phyloP scores from a whole-genome alignment of 2,329 filamentous ascomycete species.

The Exophiala dermatitidis region DNA sequence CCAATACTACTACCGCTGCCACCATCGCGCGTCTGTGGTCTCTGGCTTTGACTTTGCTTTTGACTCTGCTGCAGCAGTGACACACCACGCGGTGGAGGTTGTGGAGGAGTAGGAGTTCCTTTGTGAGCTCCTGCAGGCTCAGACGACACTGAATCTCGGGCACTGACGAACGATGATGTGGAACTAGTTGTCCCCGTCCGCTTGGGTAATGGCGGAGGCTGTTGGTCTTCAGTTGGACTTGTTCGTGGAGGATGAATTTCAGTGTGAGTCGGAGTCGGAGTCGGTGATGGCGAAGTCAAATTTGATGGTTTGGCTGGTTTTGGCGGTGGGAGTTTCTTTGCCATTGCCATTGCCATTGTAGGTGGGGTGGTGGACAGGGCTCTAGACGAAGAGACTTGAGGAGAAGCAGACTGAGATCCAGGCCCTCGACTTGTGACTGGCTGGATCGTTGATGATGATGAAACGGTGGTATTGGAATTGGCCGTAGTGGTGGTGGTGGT shows the following conservation, averaged over 20 bases:
- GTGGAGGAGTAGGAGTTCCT: neutral
- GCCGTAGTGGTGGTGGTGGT: neutral
- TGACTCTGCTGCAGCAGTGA: neutral
- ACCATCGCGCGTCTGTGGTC: neutral
- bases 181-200: conserved; percentile 20
- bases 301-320: conserved; percentile 57
- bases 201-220: conserved; percentile 21
- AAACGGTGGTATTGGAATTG: neutral
- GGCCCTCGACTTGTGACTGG: too few species aligned
- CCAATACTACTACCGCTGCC: too few species aligned
- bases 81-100: conserved; percentile 1
- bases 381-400: neutral
- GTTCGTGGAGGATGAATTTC: conserved; percentile 6
- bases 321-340: conserved; percentile 45
- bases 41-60: neutral
- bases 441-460: too few species aligned
- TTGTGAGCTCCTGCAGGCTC: neutral
- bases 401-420: neutral
- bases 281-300: conserved; percentile 26
- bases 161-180: conserved; percentile 18
- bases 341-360: neutral
- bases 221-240: conserved; percentile 5
- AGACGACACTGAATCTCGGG: conserved; percentile 5
- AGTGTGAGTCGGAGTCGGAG: conserved; percentile 12
- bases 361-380: conserved; percentile 29